Evolutionary conservation across 768 basidiomycete genomes (phyloP).

Genomic region (Rickenella mellea): DNA sequence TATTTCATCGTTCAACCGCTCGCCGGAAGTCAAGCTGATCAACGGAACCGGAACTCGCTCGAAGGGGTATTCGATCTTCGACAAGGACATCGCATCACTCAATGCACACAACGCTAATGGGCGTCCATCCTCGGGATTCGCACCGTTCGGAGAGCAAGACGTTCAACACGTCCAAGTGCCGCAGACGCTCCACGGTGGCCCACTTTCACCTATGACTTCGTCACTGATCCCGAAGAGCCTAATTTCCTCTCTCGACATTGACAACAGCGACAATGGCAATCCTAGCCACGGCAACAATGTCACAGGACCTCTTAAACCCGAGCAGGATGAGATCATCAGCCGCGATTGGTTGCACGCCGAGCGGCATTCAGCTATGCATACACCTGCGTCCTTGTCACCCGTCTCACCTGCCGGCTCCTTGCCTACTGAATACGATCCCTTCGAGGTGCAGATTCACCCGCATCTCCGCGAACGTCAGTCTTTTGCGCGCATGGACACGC

Average conservation of each 20-base stretch:
- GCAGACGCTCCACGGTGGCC: slow-evolving; percentile 18
- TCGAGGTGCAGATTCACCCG: slow-evolving; percentile 35
- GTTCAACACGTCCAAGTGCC: slow-evolving; percentile 11
- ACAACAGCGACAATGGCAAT: slow-evolving; percentile 24
- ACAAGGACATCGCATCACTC: slow-evolving; percentile 26
- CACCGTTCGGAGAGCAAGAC: slow-evolving; percentile 44
- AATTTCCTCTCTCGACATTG: slow-evolving; percentile 41
- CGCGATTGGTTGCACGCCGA: slow-evolving; percentile 35
- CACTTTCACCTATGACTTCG: slow-evolving; percentile 32
- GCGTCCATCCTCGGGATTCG: slow-evolving; percentile 27
- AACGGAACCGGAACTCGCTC: slow-evolving; percentile 20
- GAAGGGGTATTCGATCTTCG: slow-evolving; percentile 31
- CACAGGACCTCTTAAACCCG: slow-evolving; percentile 40
- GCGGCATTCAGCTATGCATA: neutral
- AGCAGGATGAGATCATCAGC: slow-evolving; percentile 41
- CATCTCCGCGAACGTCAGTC: slow-evolving; percentile 16
- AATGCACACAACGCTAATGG: slow-evolving; percentile 5
- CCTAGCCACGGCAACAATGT: slow-evolving; percentile 18
- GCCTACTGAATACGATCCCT: slow-evolving; percentile 33
- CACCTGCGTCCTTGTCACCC: slow-evolving; percentile 13
- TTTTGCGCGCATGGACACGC: slow-evolving; percentile 14
- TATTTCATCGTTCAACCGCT: slow-evolving; percentile 1
- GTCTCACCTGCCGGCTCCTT: slow-evolving; percentile 14
- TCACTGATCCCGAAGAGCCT: slow-evolving; percentile 48
- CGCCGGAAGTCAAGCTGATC: neutral